A percentile compares a stretch with the other conserved stretches of the same genome.
These are phyloP conservation scores for Cyberlindnera subsufficiens DNA, from an alignment of 805 yeast species.

Conservation along the genomic window DNA sequence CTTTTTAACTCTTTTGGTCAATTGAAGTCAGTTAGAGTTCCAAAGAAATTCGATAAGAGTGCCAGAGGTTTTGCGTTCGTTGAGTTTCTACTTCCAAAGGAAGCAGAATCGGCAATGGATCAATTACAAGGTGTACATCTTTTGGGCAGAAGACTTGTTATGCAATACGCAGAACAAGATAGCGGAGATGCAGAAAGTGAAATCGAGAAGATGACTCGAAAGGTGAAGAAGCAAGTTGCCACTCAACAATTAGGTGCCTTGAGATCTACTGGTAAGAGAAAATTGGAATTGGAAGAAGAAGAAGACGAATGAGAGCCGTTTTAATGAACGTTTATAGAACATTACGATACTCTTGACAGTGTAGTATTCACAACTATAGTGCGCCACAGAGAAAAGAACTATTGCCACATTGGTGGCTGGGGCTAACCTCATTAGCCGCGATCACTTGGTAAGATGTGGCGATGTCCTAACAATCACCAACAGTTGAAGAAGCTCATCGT, in stretches of 20 bases:
- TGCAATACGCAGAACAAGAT: slow-evolving; percentile 86
- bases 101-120: slow-evolving; percentile 91
- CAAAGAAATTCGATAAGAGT: slow-evolving; percentile 89
- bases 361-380: too few species aligned
- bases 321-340: too few species aligned
- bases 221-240: slow-evolving; percentile 77
- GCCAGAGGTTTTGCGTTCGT: slow-evolving; percentile 98
- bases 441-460: too few species aligned
- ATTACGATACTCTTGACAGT: too few species aligned
- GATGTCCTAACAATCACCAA: too few species aligned
- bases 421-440: too few species aligned
- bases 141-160: slow-evolving; percentile 87
- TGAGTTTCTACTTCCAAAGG: slow-evolving; percentile 79
- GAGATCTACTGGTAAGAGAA: slow-evolving; percentile 68
- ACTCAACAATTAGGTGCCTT: slow-evolving; percentile 67
- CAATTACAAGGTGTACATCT: slow-evolving; percentile 94
- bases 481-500: too few species aligned
- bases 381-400: too few species aligned
- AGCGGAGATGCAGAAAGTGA: slow-evolving; percentile 84
- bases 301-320: slow-evolving; percentile 3
- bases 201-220: slow-evolving; percentile 83
- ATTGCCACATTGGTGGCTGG: too few species aligned
- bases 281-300: slow-evolving; percentile 51
- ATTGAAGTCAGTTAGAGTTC: slow-evolving; percentile 90
- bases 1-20: slow-evolving; percentile 93